These are phyloP conservation scores for Ceriops tagal DNA, from an alignment of 345 rosid genomes.

Conservation along the genomic window DNA sequence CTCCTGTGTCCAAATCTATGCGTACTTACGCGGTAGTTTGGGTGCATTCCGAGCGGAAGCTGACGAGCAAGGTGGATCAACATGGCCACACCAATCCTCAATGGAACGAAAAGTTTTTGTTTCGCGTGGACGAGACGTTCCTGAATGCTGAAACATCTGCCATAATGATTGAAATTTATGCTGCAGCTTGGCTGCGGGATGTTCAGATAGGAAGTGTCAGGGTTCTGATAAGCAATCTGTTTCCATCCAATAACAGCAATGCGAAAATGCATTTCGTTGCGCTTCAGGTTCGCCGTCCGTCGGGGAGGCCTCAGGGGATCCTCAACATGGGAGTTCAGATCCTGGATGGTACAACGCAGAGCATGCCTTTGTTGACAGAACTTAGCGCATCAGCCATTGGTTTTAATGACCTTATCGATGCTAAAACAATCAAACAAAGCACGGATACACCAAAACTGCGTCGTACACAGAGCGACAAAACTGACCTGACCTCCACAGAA, in stretches of 20 bases:
- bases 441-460: conserved; percentile 35
- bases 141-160: conserved; percentile 51
- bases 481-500: conserved; percentile 39
- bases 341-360: conserved; percentile 58
- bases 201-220: conserved; percentile 63
- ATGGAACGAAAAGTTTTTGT: conserved; percentile 88
- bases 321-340: conserved; percentile 67
- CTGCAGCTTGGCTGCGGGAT: conserved; percentile 84
- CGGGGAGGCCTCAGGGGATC: conserved; percentile 88
- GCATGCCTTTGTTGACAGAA: conserved; percentile 72
- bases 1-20: conserved; percentile 67
- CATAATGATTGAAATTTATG: conserved; percentile 71
- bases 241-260: conserved; percentile 28
- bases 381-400: conserved; percentile 33
- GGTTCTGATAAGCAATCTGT: conserved; percentile 53
- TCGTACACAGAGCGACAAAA: conserved; percentile 62
- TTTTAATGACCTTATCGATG: conserved; percentile 18
- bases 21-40: conserved; percentile 80
- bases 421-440: neutral
- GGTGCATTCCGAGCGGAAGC: conserved; percentile 65
- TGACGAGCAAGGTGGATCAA: conserved; percentile 69
- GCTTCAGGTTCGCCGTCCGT: conserved; percentile 62
- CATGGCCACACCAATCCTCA: conserved; percentile 56
- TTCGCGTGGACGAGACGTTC: conserved; percentile 65
- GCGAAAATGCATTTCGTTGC: conserved; percentile 32